A percentile compares a stretch with the other conserved stretches of the same genome.
These are phyloP conservation scores for Quercus rubra DNA, from an alignment of 306 rosid genomes.

Conservation along the genomic window DNA sequence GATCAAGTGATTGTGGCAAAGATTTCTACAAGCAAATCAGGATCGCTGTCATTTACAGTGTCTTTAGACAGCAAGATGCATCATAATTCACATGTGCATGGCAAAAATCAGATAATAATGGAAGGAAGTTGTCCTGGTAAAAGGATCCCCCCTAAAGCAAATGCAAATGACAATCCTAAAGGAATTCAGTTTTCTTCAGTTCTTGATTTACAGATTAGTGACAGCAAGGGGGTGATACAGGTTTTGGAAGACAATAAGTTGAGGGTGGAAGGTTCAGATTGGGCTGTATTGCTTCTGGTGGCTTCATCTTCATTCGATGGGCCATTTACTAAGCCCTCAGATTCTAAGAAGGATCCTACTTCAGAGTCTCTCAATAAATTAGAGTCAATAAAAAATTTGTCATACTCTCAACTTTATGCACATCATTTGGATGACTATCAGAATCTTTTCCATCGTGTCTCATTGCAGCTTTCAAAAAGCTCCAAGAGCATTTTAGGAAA, in stretches of 20 bases:
- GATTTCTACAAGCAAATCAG: conserved; percentile 67
- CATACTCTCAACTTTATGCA: conserved; percentile 66
- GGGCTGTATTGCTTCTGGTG: conserved; percentile 67
- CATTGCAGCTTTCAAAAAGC: conserved; percentile 76
- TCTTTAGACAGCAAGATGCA: conserved; percentile 72
- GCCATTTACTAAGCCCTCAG: conserved; percentile 69
- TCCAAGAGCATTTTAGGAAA: conserved; percentile 31
- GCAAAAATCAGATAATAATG: conserved; percentile 56
- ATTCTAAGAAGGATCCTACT: conserved; percentile 76
- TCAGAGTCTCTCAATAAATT: conserved; percentile 51
- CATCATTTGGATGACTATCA: conserved; percentile 80
- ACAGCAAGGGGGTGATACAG: conserved; percentile 48
- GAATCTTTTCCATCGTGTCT: conserved; percentile 78
- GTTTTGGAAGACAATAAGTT: conserved; percentile 65
- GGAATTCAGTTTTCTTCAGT: conserved; percentile 79
- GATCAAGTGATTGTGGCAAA: conserved; percentile 76
- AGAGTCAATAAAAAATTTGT: conserved; percentile 38
- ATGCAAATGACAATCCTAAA: conserved; percentile 44
- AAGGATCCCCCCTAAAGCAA: conserved; percentile 43
- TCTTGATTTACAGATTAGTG: conserved; percentile 75
- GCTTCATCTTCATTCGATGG: conserved; percentile 82
- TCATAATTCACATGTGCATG: conserved; percentile 42
- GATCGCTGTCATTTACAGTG: conserved; percentile 65
- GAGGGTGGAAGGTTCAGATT: conserved; percentile 71
- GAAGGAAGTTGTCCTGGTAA: conserved; percentile 74